Conservation (phyloP, 768 basidiomycete genomes). For the Agrocybe pediades region DNA sequence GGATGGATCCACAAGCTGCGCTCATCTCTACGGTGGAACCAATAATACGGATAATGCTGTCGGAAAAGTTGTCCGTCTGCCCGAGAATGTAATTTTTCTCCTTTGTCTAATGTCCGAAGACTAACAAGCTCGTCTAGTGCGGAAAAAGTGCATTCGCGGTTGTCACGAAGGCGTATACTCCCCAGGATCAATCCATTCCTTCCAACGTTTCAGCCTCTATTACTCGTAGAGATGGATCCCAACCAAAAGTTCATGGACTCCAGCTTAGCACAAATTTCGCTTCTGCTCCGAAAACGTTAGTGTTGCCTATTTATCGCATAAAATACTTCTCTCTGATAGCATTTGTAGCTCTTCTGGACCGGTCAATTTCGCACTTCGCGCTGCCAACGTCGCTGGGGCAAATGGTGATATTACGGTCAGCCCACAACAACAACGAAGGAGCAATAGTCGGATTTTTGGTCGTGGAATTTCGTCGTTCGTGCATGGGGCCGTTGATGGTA, state of each 20-base stretch:
- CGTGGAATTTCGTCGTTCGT: slow-evolving; percentile 31
- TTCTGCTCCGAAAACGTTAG: slow-evolving; percentile 4
- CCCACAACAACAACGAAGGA: slow-evolving; percentile 10
- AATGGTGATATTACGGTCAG: slow-evolving; percentile 20
- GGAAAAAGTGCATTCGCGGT: slow-evolving; percentile 41
- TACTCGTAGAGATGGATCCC: slow-evolving; percentile 32
- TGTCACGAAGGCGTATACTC: slow-evolving; percentile 40
- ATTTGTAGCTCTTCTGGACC: slow-evolving; percentile 18
- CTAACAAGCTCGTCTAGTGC: slow-evolving; percentile 27
- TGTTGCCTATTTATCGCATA: neutral
- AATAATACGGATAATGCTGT: slow-evolving; percentile 32
- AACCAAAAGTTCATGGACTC: slow-evolving; percentile 39
- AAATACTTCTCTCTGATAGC: neutral
- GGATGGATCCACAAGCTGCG: slow-evolving; percentile 31
- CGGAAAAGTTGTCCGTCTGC: slow-evolving; percentile 54
- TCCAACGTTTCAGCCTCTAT: slow-evolving; percentile 26
- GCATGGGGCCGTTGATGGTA: slow-evolving; percentile 27
- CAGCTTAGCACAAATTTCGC: slow-evolving; percentile 41
- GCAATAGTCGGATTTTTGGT: slow-evolving; percentile 14
- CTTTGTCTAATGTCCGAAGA: neutral
- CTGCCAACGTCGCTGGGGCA: slow-evolving; percentile 32
- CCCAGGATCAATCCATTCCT: slow-evolving; percentile 47
- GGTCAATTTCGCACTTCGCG: slow-evolving; percentile 35
- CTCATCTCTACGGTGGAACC: slow-evolving; percentile 35
- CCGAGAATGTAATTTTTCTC: slow-evolving; percentile 45